Evolutionary conservation across 2,329 filamentous ascomycete genomes (phyloP).

Genomic region (Aspergillus costaricaensis): DNA sequence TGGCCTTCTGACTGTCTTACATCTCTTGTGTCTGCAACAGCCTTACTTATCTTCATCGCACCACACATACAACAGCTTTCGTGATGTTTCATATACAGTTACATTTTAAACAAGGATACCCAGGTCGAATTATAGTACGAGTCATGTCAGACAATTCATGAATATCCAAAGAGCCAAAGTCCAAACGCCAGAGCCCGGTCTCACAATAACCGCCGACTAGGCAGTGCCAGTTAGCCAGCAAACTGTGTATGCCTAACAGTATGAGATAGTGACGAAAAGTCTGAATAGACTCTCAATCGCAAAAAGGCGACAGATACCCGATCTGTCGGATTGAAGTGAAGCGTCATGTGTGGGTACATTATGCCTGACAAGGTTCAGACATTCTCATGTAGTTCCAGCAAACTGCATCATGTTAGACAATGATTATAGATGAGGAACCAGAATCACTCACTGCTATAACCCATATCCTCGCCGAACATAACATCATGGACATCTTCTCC

Average conservation of each 20-base stretch:
- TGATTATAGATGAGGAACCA: background rate
- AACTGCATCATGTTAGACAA: conserved; percentile 41
- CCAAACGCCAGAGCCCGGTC: background rate
- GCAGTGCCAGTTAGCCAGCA: background rate
- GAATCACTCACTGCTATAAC: conserved; percentile 58
- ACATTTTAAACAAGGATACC: background rate
- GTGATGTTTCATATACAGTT: too few species aligned
- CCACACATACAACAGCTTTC: too few species aligned
- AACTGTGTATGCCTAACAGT: too few species aligned
- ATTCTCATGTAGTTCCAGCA: conserved; percentile 59
- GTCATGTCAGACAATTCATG: background rate
- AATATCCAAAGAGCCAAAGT: background rate
- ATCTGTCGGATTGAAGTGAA: background rate
- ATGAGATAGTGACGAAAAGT: too few species aligned
- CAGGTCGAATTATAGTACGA: background rate
- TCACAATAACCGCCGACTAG: background rate
- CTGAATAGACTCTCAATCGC: background rate
- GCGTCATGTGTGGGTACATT: background rate
- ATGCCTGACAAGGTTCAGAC: conserved; percentile 34
- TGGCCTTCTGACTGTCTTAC: too few species aligned
- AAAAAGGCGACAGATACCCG: background rate
- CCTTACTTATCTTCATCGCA: too few species aligned
- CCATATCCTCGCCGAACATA: conserved; percentile 71
- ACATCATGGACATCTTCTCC: conserved; percentile 26
- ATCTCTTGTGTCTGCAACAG: too few species aligned